These are phyloP conservation scores for Coniochaeta sp. DNA, from an alignment of 2,329 filamentous ascomycete genomes.

Conservation along the genomic window DNA sequence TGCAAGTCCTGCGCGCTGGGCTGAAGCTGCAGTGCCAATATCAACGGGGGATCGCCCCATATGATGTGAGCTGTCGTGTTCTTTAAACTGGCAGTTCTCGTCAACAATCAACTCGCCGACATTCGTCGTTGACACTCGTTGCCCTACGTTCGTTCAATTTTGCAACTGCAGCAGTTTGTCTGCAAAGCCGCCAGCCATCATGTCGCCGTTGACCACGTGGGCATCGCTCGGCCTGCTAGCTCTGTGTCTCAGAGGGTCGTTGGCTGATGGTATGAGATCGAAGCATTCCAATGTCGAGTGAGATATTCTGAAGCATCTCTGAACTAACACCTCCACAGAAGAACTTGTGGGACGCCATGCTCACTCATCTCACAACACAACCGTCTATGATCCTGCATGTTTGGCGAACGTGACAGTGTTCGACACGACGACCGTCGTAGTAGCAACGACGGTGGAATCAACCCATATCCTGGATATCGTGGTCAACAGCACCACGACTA, in stretches of 20 bases:
- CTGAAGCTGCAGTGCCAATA: background rate
- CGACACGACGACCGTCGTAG: constrained; percentile 8
- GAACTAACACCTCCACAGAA: constrained; percentile 1
- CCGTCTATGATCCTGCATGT: constrained; percentile 2
- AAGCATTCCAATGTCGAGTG: background rate
- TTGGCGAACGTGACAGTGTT: constrained; percentile 7
- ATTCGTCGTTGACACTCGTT: constrained; percentile 6
- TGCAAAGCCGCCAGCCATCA: constrained; percentile 12
- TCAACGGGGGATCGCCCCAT: constrained; percentile 1
- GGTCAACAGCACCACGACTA: constrained; percentile 9
- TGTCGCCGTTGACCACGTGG: constrained; percentile 10
- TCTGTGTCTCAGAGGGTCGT: constrained; percentile 9
- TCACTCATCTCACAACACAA: background rate
- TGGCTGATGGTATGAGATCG: constrained; percentile 12
- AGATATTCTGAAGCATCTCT: background rate
- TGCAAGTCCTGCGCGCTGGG: background rate
- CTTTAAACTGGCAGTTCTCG: background rate
- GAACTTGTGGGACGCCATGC: background rate
- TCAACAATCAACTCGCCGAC: background rate
- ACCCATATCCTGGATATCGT: constrained; percentile 4
- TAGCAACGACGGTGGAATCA: background rate
- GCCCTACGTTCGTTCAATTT: constrained; percentile 12
- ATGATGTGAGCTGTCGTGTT: constrained; percentile 1
- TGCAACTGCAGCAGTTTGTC: constrained; percentile 6
- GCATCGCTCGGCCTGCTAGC: constrained; percentile 13